Percentiles rank a stretch among this genome's conserved stretches.
These are phyloP conservation scores for Prosopis cineraria DNA, from an alignment of 306 rosid species.

Conservation along the genomic window DNA sequence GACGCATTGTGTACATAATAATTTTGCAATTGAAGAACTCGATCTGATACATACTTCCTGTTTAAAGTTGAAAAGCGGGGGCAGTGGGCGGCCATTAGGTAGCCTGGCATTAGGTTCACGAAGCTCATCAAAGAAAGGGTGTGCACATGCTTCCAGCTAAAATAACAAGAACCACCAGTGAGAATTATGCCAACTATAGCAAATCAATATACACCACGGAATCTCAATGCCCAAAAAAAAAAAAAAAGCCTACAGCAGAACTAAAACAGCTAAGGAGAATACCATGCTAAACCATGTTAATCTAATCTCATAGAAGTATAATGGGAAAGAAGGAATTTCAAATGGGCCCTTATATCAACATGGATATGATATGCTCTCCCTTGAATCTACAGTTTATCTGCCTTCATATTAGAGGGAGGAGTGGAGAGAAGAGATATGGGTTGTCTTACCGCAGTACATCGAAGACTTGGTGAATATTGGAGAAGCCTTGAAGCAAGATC, in stretches of 20 bases:
- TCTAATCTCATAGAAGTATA: slow-evolving; percentile 12
- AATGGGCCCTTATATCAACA: slow-evolving; percentile 9
- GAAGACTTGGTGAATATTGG: slow-evolving; percentile 94
- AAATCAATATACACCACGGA: slow-evolving; percentile 18
- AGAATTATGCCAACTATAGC: slow-evolving; percentile 22
- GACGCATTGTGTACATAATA: background rate
- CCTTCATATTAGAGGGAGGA: background rate
- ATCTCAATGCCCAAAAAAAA: slow-evolving; percentile 1
- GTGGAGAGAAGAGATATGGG: slow-evolving; percentile 5
- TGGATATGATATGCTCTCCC: background rate
- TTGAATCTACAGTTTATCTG: background rate
- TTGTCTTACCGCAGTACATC: slow-evolving; percentile 74
- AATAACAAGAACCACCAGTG: slow-evolving; percentile 28
- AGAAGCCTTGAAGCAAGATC: slow-evolving; percentile 98
- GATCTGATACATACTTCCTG: slow-evolving; percentile 74
- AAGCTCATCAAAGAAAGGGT: slow-evolving; percentile 92
- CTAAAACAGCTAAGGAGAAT: slow-evolving; percentile 16
- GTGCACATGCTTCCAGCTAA: slow-evolving; percentile 95
- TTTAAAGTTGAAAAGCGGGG: slow-evolving; percentile 84
- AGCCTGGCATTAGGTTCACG: slow-evolving; percentile 86
- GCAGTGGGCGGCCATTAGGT: slow-evolving; percentile 84
- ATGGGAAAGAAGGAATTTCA: background rate
- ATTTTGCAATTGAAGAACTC: slow-evolving; percentile 15
- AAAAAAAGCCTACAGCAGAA: background rate
- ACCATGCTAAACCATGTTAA: slow-evolving; percentile 4